Evolutionary conservation across 2,329 filamentous ascomycete species (phyloP).

Genomic region (Samsoniella hepiali): DNA sequence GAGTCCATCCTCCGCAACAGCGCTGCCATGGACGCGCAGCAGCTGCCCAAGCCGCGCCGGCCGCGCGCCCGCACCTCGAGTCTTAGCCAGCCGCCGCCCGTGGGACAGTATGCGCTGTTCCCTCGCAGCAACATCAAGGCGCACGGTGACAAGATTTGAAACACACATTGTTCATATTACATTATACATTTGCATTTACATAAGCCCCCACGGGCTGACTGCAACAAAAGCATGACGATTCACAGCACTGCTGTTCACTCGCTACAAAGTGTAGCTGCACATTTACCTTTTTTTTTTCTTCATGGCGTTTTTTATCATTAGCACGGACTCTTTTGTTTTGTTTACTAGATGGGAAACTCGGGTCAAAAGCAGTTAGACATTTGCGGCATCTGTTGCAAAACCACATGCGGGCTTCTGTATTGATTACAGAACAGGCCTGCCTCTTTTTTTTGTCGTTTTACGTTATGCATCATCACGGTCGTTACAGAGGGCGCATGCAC

Average conservation of each 20-base stretch:
- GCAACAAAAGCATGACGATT: slow-evolving; percentile 3
- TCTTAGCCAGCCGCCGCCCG: slow-evolving; percentile 42
- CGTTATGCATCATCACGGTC: slow-evolving; percentile 15
- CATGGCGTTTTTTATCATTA: background rate
- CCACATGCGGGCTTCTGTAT: slow-evolving; percentile 9
- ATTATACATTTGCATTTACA: slow-evolving; percentile 6
- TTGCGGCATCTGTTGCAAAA: slow-evolving; percentile 9
- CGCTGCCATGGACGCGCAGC: slow-evolving; percentile 31
- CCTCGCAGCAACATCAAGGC: slow-evolving; percentile 36
- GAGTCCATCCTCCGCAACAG: slow-evolving; percentile 34
- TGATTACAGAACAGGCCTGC: background rate
- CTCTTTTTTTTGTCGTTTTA: slow-evolving; percentile 1
- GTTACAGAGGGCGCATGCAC: slow-evolving; percentile 11
- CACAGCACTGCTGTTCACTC: background rate
- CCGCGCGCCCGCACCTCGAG: slow-evolving; percentile 46
- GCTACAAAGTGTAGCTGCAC: background rate
- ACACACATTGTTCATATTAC: background rate
- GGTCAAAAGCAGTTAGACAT: slow-evolving; percentile 18
- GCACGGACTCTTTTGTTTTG: slow-evolving; percentile 6
- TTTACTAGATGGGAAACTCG: slow-evolving; percentile 10
- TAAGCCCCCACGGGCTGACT: background rate
- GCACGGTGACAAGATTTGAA: slow-evolving; percentile 15
- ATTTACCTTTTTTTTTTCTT: background rate
- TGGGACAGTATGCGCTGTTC: slow-evolving; percentile 48
- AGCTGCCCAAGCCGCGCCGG: slow-evolving; percentile 32